These are phyloP conservation scores for Nemania sp. DNA, from an alignment of 2,329 filamentous ascomycete species.

Conservation along the genomic window DNA sequence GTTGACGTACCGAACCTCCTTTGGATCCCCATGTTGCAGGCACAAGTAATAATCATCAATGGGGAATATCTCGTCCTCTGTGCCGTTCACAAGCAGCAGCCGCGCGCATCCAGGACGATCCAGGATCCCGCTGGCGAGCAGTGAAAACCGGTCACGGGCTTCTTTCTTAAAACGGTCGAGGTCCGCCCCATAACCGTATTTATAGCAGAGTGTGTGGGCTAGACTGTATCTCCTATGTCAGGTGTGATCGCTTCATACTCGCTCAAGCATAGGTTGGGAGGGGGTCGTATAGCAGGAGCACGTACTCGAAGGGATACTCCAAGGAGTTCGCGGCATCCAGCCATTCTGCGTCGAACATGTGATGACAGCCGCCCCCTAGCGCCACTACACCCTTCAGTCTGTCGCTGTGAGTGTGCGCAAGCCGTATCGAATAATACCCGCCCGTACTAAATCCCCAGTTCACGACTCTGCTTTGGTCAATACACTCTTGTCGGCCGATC, in stretches of 20 bases:
- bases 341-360: slow-evolving; percentile 62
- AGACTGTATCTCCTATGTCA: slow-evolving; percentile 27
- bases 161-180: slow-evolving; percentile 41
- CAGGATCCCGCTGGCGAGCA: slow-evolving; percentile 59
- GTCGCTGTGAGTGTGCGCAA: slow-evolving; percentile 61
- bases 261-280: background rate
- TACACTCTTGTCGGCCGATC: slow-evolving; percentile 50
- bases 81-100: slow-evolving; percentile 60
- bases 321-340: slow-evolving; percentile 57
- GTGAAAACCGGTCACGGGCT: slow-evolving; percentile 52
- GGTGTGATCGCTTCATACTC: background rate
- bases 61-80: slow-evolving; percentile 64
- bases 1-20: slow-evolving; percentile 48
- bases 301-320: slow-evolving; percentile 63
- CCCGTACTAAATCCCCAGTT: slow-evolving; percentile 64
- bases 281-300: background rate
- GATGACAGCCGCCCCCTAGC: slow-evolving; percentile 57
- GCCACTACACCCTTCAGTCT: slow-evolving; percentile 56
- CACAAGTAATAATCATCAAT: slow-evolving; percentile 64
- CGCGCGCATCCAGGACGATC: slow-evolving; percentile 51
- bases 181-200: slow-evolving; percentile 36
- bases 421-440: slow-evolving; percentile 61
- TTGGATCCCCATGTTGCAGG: slow-evolving; percentile 55
- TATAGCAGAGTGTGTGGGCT: slow-evolving; percentile 38
- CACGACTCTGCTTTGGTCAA: slow-evolving; percentile 53